A percentile compares a stretch with the other conserved stretches of the same genome.
Evolutionary conservation across 495 filamentous ascomycete species (phyloP).

Genomic region (Penicillium odoratum): DNA sequence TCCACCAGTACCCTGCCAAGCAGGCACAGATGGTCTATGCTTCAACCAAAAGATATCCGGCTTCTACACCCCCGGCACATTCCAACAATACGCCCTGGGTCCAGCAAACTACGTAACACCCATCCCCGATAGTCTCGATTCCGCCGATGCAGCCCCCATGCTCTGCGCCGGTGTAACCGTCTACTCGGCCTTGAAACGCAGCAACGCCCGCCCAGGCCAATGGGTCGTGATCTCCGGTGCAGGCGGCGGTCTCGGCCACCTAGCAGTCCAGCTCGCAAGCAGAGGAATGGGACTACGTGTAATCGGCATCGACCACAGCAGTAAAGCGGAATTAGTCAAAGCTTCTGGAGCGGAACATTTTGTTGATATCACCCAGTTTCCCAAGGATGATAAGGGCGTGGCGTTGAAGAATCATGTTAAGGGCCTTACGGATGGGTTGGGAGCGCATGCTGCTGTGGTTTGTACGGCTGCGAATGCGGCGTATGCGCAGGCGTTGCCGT

Average conservation of each 20-base stretch:
- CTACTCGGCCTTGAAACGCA: constrained; percentile 59
- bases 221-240: constrained; percentile 68
- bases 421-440: constrained; percentile 59
- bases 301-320: constrained; percentile 66
- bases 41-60: constrained; percentile 56
- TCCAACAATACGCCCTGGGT: constrained; percentile 68
- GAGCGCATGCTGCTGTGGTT: constrained; percentile 64
- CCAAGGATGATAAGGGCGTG: constrained; percentile 44
- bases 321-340: constrained; percentile 59
- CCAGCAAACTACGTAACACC: constrained; percentile 68
- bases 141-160: constrained; percentile 63
- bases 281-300: constrained; percentile 65
- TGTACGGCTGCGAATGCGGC: constrained; percentile 65
- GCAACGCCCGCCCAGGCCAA: constrained; percentile 57
- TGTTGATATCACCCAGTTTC: constrained; percentile 61
- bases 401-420: constrained; percentile 57
- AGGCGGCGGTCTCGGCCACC: constrained; percentile 66
- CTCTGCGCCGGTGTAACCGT: constrained; percentile 62
- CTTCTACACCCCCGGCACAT: constrained; percentile 64
- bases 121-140: constrained; percentile 61
- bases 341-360: constrained; percentile 67
- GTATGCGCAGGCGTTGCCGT: constrained; percentile 57
- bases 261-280: constrained; percentile 64
- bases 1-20: constrained; percentile 50
- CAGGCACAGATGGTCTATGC: constrained; percentile 59